Base-by-base conservation (phyloP, 495 filamentous ascomycete species). In the Neurospora discreta region DNA sequence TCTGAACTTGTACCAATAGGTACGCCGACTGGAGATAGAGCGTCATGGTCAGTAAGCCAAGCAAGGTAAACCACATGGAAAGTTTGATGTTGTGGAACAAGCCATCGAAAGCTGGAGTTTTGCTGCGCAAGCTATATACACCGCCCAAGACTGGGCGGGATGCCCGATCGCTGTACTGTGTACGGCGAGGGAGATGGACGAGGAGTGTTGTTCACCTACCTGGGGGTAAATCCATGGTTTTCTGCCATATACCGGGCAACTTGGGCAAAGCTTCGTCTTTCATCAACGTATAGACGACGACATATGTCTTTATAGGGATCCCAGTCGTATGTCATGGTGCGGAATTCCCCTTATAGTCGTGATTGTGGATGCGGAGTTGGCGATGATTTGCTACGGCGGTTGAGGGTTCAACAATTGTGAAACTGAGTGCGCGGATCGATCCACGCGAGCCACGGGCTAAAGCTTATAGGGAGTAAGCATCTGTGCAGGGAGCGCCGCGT, bases 281-380 rank as follows among this genome's bases (percentile, higher is more conserved):
- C 88, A 41, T 88, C 87, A 70, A 94, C 91, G 76, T 93, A 94
- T 80, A 93, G 85, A 69, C 88, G 84, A 79, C 87, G 89, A 80
- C 88, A 91, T 74, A 87, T 86, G 10, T 90, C 87, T 79, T 87
- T 84, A 77, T 93, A 89, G 4, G 84, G 88, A 40, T 90, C 88
- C 91, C 92, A 94, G 71, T 91, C 85, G 81, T 93, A 93, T 0
- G 89, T 89, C 90, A 92, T 93, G 73, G 26, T 77, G 73, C 69
- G 39, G 9, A 58, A 26, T 58, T 15, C 18, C 39, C 36, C 39
- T 38, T 46, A 3, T 3, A 30, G 16, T 43, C 42, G 41, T 65
- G 65, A 60, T 69, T 23, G 68, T 71, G n/a, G 60, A 39, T 42
- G 38, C 52, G 23, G 5, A 15, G 30, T 36, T 72, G 60, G 43